These are phyloP conservation scores for Penicillium longicatenatum DNA, from an alignment of 495 filamentous ascomycete species.

Conservation along the genomic window DNA sequence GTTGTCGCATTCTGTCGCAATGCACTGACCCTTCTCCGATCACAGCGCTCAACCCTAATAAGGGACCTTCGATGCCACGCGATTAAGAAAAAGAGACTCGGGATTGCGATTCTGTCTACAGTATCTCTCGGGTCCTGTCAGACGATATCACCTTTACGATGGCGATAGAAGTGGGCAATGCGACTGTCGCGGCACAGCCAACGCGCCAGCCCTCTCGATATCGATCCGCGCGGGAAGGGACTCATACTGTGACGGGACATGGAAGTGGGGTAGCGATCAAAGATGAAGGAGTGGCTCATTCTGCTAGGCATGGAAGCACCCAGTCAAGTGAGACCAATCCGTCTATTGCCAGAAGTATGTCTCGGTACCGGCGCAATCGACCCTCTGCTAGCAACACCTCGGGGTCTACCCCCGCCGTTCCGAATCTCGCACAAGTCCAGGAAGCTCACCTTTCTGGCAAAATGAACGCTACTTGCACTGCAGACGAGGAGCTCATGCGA, in stretches of 20 bases:
- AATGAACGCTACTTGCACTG: constrained; percentile 11
- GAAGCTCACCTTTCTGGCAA: neutral
- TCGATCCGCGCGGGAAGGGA: constrained; percentile 30
- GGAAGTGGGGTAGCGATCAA: neutral
- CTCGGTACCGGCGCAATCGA: constrained; percentile 56
- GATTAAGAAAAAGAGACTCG: neutral
- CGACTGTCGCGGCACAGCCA: neutral
- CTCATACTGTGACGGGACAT: neutral
- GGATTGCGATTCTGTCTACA: neutral
- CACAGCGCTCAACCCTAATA: constrained; percentile 1
- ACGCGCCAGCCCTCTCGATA: constrained; percentile 40
- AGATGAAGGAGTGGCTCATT: neutral
- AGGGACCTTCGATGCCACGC: neutral
- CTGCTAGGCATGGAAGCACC: neutral
- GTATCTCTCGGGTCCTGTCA: neutral
- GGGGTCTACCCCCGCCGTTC: constrained; percentile 28
- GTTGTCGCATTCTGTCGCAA: neutral
- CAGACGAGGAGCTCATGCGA: constrained; percentile 44
- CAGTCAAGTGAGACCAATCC: constrained; percentile 24
- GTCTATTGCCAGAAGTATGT: constrained; percentile 57
- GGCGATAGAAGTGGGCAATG: neutral
- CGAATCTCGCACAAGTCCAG: constrained; percentile 20
- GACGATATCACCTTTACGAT: neutral
- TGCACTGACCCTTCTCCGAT: constrained; percentile 6
- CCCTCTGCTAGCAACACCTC: constrained; percentile 19